Evolutionary conservation across 1,284 basidiomycete genomes (phyloP).

Genomic region (Schizopora paradoxa): DNA sequence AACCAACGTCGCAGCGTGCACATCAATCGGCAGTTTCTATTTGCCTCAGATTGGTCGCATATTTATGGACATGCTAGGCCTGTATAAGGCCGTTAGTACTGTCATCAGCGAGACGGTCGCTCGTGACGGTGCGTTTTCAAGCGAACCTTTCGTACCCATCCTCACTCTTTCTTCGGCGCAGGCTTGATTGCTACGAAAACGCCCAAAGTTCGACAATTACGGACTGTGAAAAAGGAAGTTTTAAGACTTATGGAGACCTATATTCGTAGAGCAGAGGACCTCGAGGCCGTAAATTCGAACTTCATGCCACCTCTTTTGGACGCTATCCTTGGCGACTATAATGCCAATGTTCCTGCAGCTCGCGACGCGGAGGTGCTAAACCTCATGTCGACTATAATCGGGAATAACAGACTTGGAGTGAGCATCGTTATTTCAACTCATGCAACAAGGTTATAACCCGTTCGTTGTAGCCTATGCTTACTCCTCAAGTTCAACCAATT

Average conservation of each 20-base stretch:
- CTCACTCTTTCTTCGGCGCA: constrained; percentile 26
- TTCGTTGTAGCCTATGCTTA: constrained; percentile 64
- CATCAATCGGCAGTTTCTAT: constrained; percentile 96
- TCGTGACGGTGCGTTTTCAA: constrained; percentile 60
- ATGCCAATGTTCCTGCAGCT: constrained; percentile 88
- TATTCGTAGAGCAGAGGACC: constrained; percentile 93
- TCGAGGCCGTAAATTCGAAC: constrained; percentile 86
- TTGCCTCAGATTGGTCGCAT: constrained; percentile 93
- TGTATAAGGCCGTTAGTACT: constrained; percentile 97
- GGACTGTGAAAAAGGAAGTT: constrained; percentile 99
- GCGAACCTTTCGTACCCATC: constrained; percentile 2
- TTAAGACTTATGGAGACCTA: constrained; percentile 97
- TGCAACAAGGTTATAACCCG: background rate
- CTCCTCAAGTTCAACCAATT: constrained; percentile 93
- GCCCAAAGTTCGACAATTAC: constrained; percentile 89
- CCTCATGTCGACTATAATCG: constrained; percentile 98
- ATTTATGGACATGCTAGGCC: constrained; percentile 97
- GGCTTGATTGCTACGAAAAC: constrained; percentile 95
- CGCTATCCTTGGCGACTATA: constrained; percentile 96
- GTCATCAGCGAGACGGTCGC: constrained; percentile 94
- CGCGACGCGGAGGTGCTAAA: constrained; percentile 97
- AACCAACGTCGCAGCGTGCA: constrained; percentile 97
- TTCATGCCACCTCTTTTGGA: constrained; percentile 96
- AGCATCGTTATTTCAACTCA: constrained; percentile 30
- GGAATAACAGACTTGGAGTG: constrained; percentile 81